Evolutionary conservation across 2,329 filamentous ascomycete species (phyloP), one percentile per base, ranked within the genome.

Genomic region (Hypoxylon sp.): DNA sequence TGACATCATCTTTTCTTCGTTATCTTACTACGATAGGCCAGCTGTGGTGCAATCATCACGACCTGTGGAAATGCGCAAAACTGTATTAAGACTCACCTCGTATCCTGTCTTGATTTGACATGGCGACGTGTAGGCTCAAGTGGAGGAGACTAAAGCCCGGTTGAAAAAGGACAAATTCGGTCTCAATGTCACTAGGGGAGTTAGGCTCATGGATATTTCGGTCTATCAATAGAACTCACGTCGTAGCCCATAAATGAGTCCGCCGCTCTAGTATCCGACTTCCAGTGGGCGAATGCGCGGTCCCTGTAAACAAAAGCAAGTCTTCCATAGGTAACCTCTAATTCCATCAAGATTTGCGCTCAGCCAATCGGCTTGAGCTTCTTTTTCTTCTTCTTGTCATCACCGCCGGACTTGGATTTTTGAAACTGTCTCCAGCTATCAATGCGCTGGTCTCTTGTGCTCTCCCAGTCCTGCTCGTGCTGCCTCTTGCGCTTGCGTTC

Each of bases 391-490:
- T 89, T 90, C 79, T 86, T 86, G 5, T 77, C 74, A 14, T 77
- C 78, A 16, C 78, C 81, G 45, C 82, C 83, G 19, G 82, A 84
- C 79, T 86, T 89, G 66, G 87, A 87, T 81, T 96, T 96, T 78
- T 96, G 90, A 75, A 97, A 99, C 70, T 94, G 88, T 61, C 96
- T 88, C 96, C 96, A 99, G 78, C 91, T 97, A 70, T 90, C 92
- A 79, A 99, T 98, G 70, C 96, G 87, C 81, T 93, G 87, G 65
- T 99, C 96, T 48, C 96, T 84, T 25, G 91, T 97, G 75, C 92
- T 90, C 83, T 99, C 96, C 96, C 96, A 99, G 68, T 94, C 91
- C 81, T 96, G 89, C 71, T 98, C 94, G 78, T 96, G 93, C 76
- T 98, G 94, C 65, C 96, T 86, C 87, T 95, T 95, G 72, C 91